Evolutionary conservation across 352 stramenopile species (phyloP), one percentile per base, ranked within the genome.

Genomic region (Phytophthora pseudosyringae): DNA sequence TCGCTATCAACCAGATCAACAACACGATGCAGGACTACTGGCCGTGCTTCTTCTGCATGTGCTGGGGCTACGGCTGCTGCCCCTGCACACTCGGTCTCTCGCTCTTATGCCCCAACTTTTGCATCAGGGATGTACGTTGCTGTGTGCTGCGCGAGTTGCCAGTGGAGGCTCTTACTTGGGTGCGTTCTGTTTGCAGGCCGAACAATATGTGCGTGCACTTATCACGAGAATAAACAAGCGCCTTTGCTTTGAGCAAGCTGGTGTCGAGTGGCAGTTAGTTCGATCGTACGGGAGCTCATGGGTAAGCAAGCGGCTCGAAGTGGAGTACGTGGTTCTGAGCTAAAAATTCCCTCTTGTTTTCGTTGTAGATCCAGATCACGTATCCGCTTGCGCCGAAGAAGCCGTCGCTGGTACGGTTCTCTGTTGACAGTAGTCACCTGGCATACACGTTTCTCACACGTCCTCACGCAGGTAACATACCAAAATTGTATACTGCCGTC

Each of bases 1-100:
- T 80, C 13, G 84, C 84, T 31, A 88, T 93, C 67, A 90, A 91
- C 67, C 80, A 93, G 75, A 88, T 93, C 71, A 93, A 93, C 81
- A 91, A 91, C 73, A 93, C 84, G 26, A 74, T 93, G 59, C 78
- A 85, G 63, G 84, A 90, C 73, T 93, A 93, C 63, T 93, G 84
- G 84, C 84, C 84, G 32, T 91, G 84, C 59, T 70, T 81, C 35
- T 87, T 91, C 60, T 93, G 81, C 59, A 69, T 93, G 41, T 88
- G 67, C 54, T 89, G 71, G n/a, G 84, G 84, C 5, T 93, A 91
- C 54, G 41, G 64, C 18, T 90, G 78, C 63, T 91, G 80, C 28
- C 72, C 78, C 4, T 93, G 84, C 59, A 91, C 84, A 8, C 67
- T 87, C 10, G 84, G 84, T 0, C 58, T 83, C 8, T 93, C 84